A percentile compares a stretch with the other conserved stretches of the same genome.
Conservation (phyloP, 352 stramenopile genomes). For the Globisporangium takayamanum region DNA sequence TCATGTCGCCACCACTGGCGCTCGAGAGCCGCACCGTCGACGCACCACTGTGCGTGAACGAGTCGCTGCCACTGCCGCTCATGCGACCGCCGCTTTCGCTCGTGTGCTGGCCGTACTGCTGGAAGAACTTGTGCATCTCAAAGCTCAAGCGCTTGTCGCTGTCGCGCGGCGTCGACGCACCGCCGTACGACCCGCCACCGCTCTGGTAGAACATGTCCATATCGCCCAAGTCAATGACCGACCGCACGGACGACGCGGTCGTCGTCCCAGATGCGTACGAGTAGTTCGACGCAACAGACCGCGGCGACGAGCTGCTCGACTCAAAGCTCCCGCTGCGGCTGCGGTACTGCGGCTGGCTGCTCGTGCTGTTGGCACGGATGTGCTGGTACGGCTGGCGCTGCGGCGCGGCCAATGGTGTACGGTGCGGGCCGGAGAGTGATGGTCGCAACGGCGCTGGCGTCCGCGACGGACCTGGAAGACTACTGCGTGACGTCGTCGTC, state of each 20-base stretch:
- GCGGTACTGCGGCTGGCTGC: constrained; percentile 11
- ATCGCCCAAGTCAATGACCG: constrained; percentile 68
- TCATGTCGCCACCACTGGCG: constrained; percentile 27
- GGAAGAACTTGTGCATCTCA: constrained; percentile 70
- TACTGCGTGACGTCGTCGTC: constrained; percentile 25
- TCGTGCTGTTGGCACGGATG: constrained; percentile 4
- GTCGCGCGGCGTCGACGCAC: constrained; percentile 26
- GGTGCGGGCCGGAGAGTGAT: constrained; percentile 8
- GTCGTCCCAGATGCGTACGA: constrained; percentile 71
- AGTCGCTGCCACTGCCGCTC: constrained; percentile 33
- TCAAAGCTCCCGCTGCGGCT: constrained; percentile 45
- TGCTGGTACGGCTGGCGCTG: constrained; percentile 9
- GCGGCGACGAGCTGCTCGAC: constrained; percentile 54
- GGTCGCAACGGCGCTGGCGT: constrained; percentile 1
- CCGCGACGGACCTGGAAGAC: constrained; percentile 26
- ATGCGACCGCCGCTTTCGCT: constrained; percentile 2
- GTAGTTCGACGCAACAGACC: constrained; percentile 68
- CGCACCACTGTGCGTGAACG: constrained; percentile 35
- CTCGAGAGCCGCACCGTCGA: constrained; percentile 39
- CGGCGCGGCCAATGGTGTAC: background rate
- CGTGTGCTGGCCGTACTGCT: constrained; percentile 34
- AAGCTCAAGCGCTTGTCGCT: constrained; percentile 41
- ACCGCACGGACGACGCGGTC: constrained; percentile 52
- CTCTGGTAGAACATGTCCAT: constrained; percentile 78
- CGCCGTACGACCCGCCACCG: constrained; percentile 14